Base-by-base conservation (phyloP, 2,329 filamentous ascomycete genomes). In the Sclerotinia subarctica region DNA sequence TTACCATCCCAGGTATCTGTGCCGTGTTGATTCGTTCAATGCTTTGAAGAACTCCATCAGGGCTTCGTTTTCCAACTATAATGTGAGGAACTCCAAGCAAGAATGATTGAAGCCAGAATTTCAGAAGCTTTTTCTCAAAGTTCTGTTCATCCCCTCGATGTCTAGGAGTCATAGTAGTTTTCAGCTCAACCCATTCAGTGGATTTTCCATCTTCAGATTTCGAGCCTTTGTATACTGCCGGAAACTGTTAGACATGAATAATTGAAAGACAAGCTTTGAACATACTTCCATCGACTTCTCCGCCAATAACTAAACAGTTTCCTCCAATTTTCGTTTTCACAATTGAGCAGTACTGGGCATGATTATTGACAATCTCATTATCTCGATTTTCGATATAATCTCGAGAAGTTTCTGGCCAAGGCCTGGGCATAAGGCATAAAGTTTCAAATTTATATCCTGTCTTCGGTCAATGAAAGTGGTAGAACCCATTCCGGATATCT, bases 21-120 rank as follows among this genome's bases (percentile, higher is more conserved):
- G 88, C 87, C 1, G 94, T 97, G 69, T 92, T 86, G 44, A 96
- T 86, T 76, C 96, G 92, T 77, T 96, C 87, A 17, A 96, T 77
- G 17, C 86, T 83, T 59, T 84, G 83, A 29, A 99, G 82, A 65
- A 92, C 85, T 10, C 95, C 94, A 67, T 89, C 76, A 67, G 84
- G 86, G 46, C 86, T 89, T 59, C 95, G 88, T 78, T 95, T 97
- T 0, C 95, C 95, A 42, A 99, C 91, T 57, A 97, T 88, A 72
- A 99, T 92, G 73, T 90, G 95, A 0, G 93, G 93, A 0, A 98
- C 94, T 52, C 94, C 94, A 2, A 99, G 88, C 2, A 99, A 83
- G 76, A 97, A 99, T 0, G 92, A 96, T 78, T 98, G 95, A 19
- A 94, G 92, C 95, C 95, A 99, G 80, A 94, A 97, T 76, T 96